Evolutionary conservation across 176 grass and related monocot genomes (phyloP), one percentile per base, ranked within the genome.

Genomic region (Oryza glumipatula): DNA sequence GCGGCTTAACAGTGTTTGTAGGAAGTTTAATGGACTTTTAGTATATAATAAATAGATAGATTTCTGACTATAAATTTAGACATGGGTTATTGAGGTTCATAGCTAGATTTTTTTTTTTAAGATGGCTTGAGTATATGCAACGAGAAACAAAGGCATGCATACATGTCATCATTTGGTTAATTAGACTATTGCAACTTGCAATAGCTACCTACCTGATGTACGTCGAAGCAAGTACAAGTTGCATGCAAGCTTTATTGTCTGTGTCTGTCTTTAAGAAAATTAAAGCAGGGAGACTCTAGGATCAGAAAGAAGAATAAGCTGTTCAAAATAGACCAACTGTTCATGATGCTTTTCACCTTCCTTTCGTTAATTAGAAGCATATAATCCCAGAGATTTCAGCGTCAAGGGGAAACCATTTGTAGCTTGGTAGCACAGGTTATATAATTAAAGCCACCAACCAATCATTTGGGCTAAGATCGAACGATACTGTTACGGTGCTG

Each of bases 211-310:
- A 7, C 47, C 14, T 9, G 21, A 84, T 64, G 21, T 56, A 56
- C 51, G 4, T 66, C 41, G 19, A 51, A 80, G 4, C 38, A 64
- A 6, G 54, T 76, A 69, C 80, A 79, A 83, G 66, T 64, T 82
- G 41, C 72, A 72, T 15, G 45, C 4, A 35, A 44, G 28, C 61
- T 73, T 66, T 80, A 16, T 7, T 39, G 9, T 19, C 13, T 60
- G 6, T 0, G 2, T 79, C 17, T 17, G 19, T 66, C 22, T 45
- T 44, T 56, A 56, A 54, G 16, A 56, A 56, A 32, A 32, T 32
- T 32, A 32, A 56, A 19, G 4, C 10, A 19, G 16, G 16, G 16
- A 19, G 16, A 19, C 4, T 56, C 51, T 21, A 49, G 7, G 17
- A 3, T 58, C 0, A 15, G 54, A 52, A 17, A 52, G 49, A 52